Evolutionary conservation across 208 protist species (phyloP), one percentile per base, ranked within the genome.

Genomic region (Wallacemonas rigidus): DNA sequence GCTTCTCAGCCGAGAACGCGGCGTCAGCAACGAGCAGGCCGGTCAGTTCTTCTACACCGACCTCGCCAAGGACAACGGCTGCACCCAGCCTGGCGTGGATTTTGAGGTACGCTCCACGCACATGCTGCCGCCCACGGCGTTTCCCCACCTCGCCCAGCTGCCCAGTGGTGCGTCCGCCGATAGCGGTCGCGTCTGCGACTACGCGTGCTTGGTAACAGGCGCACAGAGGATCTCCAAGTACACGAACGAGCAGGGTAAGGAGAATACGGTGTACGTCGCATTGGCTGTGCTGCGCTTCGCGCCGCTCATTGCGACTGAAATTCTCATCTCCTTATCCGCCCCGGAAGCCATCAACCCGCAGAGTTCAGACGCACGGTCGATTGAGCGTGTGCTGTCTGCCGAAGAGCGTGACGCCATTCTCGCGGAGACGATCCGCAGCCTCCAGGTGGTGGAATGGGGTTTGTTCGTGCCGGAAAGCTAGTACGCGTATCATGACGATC

Each of bases 221-320:
- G 51, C 78, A 35, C 86, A 92, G 77, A 75, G 67, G 38, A 83
- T 94, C n/a, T 80, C 83, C 43, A 94, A 94, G 81, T 94, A 74
- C 62, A 79, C 71, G 0, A 89, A 92, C 67, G 87, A 94, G 58
- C 48, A n/a, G 15, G 89, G 89, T 8, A 82, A 61, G 43, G 89
- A 94, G 69, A 94, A 89, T 50, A 70, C 77, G 9, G 79, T 94
- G 4, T 87, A 83, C 67, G 83, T 94, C 2, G 76, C 73, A 1
- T 57, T 94, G 43, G 78, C 67, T 2, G 81, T 92, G 47, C 65
- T 92, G 63, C 86, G 89, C 15, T 85, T 91, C 51, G 61, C 50
- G n/a, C 74, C 85, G n/a, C 83, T 78, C 26, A 64, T 88, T 35
- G 77, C 89, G 1, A 88, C 89, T 3, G 87, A 94, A 39, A 63